A percentile compares a stretch with the other conserved stretches of the same genome.
Conservation (phyloP, 208 protist species). For the Acanthamoeba royreba region DNA sequence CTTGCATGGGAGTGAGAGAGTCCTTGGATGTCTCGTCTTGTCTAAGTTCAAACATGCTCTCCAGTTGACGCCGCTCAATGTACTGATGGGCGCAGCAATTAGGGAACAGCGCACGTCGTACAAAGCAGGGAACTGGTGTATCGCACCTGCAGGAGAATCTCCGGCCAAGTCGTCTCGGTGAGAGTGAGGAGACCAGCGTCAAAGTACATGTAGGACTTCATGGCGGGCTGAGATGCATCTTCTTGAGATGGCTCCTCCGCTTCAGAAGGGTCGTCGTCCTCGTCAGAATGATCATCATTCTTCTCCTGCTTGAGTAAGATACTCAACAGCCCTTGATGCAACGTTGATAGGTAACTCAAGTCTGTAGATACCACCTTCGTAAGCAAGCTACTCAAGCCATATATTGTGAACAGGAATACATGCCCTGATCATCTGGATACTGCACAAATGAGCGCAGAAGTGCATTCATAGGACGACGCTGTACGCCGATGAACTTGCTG, state of each 20-base stretch:
- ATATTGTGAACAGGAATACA: not conserved
- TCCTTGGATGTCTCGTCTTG: too few species aligned
- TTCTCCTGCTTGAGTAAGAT: not conserved
- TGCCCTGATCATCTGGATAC: not conserved
- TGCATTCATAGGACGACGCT: not conserved
- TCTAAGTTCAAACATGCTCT: too few species aligned
- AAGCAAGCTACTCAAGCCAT: too few species aligned
- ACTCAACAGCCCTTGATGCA: not conserved
- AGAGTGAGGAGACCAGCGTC: not conserved
- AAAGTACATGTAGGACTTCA: not conserved
- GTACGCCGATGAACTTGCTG: not conserved
- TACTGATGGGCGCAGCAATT: too few species aligned
- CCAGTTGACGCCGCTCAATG: too few species aligned
- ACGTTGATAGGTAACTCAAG: not conserved
- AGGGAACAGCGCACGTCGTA: too few species aligned
- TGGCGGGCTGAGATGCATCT: not conserved
- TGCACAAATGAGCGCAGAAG: not conserved
- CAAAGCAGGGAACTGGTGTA: not conserved
- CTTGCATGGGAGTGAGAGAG: too few species aligned
- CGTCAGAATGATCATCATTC: too few species aligned
- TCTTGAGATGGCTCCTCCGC: not conserved
- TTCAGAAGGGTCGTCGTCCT: not conserved
- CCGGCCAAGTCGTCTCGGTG: not conserved
- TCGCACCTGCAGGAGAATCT: not conserved
- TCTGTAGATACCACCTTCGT: too few species aligned